Conservation (phyloP, 169 alveolate genomes). For the Plasmodium inui region DNA sequence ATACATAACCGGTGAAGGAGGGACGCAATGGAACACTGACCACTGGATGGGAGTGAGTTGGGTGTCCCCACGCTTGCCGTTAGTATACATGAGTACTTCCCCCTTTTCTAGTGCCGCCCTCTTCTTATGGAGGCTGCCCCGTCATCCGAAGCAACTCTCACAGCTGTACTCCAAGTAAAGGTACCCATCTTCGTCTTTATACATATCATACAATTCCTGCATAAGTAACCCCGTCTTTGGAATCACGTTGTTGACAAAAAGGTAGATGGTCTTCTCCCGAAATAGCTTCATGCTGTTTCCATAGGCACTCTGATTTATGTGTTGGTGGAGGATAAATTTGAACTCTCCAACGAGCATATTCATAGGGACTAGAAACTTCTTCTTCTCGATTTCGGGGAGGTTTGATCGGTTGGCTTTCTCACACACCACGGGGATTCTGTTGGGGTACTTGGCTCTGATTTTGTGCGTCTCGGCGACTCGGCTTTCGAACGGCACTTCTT, state of each 20-base stretch:
- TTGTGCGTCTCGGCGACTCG: conserved; percentile 89
- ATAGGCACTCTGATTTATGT: conserved; percentile 80
- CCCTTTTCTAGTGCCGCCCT: neutral
- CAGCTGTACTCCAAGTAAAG: conserved; percentile 87
- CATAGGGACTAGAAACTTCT: conserved; percentile 88
- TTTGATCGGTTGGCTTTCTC: conserved; percentile 80
- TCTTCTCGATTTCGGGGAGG: conserved; percentile 73
- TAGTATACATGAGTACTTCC: too few relatives aligned
- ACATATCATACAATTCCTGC: conserved; percentile 88
- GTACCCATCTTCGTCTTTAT: conserved; percentile 89
- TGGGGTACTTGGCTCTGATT: conserved; percentile 89
- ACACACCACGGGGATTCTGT: conserved; percentile 93
- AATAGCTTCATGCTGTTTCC: conserved; percentile 76
- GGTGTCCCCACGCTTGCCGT: neutral
- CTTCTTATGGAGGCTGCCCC: neutral
- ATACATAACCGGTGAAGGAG: neutral
- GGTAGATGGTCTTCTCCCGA: conserved; percentile 84
- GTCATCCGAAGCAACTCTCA: conserved; percentile 83
- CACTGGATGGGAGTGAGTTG: neutral
- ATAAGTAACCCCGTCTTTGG: conserved; percentile 88
- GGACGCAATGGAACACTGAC: neutral
- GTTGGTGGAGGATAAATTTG: conserved; percentile 91
- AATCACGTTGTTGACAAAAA: conserved; percentile 85
- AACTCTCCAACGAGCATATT: conserved; percentile 91
- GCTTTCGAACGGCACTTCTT: conserved; percentile 79